Percentiles rank a stretch among this genome's conserved stretches.
These are phyloP conservation scores for Heritiera littoralis DNA, from an alignment of 345 rosid genomes.

Conservation along the genomic window DNA sequence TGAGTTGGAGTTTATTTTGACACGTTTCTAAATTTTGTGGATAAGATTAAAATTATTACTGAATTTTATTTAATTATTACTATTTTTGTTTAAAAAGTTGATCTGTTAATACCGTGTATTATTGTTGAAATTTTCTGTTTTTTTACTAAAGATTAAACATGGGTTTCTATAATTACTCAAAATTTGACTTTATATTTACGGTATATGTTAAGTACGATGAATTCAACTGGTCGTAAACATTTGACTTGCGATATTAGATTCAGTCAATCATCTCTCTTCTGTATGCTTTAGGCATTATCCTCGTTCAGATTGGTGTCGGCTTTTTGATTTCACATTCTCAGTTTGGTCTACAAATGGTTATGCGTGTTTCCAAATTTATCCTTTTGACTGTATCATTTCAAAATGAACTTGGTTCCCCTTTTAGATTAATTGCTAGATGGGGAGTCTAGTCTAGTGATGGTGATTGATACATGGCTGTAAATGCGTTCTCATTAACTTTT, in stretches of 20 bases:
- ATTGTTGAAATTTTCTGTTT: conserved; percentile 23
- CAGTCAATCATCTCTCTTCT: conserved; percentile 1
- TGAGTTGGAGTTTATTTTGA: conserved; percentile 11
- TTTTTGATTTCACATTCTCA: conserved; percentile 8
- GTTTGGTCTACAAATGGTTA: background rate
- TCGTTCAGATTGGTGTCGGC: background rate
- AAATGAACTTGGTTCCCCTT: background rate
- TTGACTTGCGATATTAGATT: conserved; percentile 14
- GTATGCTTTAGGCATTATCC: conserved; percentile 2
- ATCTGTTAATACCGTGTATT: conserved; percentile 26
- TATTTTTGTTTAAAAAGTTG: conserved; percentile 14
- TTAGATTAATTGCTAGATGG: background rate
- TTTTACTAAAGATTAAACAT: conserved; percentile 34
- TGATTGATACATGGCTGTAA: background rate
- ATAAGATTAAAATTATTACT: conserved; percentile 3
- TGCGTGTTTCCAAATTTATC: background rate
- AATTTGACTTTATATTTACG: conserved; percentile 25
- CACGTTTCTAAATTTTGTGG: conserved; percentile 18
- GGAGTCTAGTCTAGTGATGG: conserved; percentile 9
- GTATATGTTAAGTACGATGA: background rate
- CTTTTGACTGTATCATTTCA: background rate
- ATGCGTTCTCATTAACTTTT: background rate
- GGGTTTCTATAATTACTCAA: conserved; percentile 29
- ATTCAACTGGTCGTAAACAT: background rate
- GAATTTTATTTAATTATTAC: background rate